Percentiles rank a stretch among this genome's conserved stretches.
Conservation (phyloP, 805 yeast species). For the Starmerella tilneyi region DNA sequence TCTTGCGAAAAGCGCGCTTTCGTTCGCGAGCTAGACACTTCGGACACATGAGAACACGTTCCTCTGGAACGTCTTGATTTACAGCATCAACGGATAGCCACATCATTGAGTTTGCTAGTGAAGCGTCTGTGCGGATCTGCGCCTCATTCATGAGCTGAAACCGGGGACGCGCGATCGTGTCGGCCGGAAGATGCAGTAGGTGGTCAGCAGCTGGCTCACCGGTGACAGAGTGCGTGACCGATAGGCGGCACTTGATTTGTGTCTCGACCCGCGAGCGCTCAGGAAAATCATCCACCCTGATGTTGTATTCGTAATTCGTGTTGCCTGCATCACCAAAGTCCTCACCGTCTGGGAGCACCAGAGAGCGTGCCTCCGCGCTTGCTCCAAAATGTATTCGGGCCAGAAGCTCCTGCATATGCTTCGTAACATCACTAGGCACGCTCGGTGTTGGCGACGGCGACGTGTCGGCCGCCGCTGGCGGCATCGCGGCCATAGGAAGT, state of each 20-base stretch:
- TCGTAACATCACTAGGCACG: slow-evolving; percentile 3
- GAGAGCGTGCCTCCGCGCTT: slow-evolving; percentile 10
- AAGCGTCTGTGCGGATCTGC: slow-evolving; percentile 22
- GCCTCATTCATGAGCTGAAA: slow-evolving; percentile 44
- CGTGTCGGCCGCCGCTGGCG: neutral
- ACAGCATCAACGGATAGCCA: slow-evolving; percentile 71
- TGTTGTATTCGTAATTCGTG: slow-evolving; percentile 15
- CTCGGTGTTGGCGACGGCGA: slow-evolving; percentile 3
- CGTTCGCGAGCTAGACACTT: slow-evolving; percentile 89
- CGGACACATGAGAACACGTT: slow-evolving; percentile 66
- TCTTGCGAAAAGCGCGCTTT: slow-evolving; percentile 86
- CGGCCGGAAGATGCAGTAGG: slow-evolving; percentile 71
- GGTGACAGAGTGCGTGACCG: slow-evolving; percentile 44
- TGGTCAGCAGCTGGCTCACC: slow-evolving; percentile 54
- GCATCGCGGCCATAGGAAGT: neutral
- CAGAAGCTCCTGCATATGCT: slow-evolving; percentile 19
- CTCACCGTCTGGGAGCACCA: slow-evolving; percentile 12
- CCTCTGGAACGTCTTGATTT: slow-evolving; percentile 36
- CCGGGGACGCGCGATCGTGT: slow-evolving; percentile 78
- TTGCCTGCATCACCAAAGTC: slow-evolving; percentile 12
- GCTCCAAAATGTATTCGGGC: slow-evolving; percentile 22
- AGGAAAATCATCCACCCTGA: slow-evolving; percentile 51
- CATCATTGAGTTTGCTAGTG: slow-evolving; percentile 20
- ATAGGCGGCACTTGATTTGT: slow-evolving; percentile 68
- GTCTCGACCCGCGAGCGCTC: slow-evolving; percentile 86